phyloP scores from a whole-genome alignment of 345 rosid genomes.

The Triadica sebifera region DNA sequence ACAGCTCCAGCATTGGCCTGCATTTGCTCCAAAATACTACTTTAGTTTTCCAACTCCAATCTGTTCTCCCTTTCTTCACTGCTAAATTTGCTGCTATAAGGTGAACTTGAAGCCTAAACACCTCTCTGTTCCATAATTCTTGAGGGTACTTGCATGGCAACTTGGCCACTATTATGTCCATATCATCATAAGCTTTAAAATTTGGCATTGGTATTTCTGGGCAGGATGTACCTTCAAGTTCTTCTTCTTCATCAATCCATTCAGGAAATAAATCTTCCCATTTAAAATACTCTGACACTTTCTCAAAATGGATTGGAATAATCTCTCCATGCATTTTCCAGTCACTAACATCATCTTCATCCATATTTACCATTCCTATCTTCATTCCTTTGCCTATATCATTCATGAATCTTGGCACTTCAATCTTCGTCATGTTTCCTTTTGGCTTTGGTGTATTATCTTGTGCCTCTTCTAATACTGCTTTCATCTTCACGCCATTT shows the following conservation, averaged over 20 bases:
- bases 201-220: constrained; percentile 92
- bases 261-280: constrained; percentile 89
- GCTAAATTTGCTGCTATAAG: constrained; percentile 65
- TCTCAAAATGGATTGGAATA: constrained; percentile 47
- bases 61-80: constrained; percentile 54
- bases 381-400: constrained; percentile 47
- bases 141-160: constrained; percentile 77
- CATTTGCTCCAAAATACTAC: constrained; percentile 81
- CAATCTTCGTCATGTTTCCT: constrained; percentile 46
- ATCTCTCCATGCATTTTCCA: constrained; percentile 61
- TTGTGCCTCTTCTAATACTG: constrained; percentile 40
- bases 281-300: constrained; percentile 53
- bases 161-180: constrained; percentile 77
- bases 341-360: constrained; percentile 51
- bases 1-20: constrained; percentile 84
- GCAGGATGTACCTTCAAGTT: constrained; percentile 55
- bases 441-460: constrained; percentile 2
- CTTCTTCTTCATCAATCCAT: constrained; percentile 98
- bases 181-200: constrained; percentile 31
- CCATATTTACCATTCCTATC: constrained; percentile 85
- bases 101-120: constrained; percentile 77
- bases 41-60: constrained; percentile 56
- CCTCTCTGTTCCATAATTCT: constrained; percentile 81
- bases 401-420: constrained; percentile 60
- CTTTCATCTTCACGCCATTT: constrained; percentile 61